A percentile compares a stretch with the other conserved stretches of the same genome.
phyloP scores from a whole-genome alignment of 2,329 filamentous ascomycete genomes.

The Scortechinia acanthostroma region DNA sequence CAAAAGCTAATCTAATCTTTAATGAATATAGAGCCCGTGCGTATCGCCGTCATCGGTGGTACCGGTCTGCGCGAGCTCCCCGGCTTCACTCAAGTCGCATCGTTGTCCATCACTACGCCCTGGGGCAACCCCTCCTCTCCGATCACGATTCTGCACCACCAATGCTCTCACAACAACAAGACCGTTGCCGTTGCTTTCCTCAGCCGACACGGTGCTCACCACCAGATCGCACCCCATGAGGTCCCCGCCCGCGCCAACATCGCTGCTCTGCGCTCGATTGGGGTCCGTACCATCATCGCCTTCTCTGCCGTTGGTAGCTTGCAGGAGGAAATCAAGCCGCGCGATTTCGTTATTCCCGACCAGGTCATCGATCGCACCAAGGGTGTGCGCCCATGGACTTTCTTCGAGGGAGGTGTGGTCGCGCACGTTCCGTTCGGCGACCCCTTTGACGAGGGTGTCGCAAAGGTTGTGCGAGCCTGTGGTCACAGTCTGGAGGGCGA shows the following conservation, averaged over 20 bases:
- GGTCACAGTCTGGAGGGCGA: constrained; percentile 73
- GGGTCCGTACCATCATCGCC: constrained; percentile 83
- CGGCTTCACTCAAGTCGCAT: neutral
- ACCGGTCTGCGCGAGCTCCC: constrained; percentile 1
- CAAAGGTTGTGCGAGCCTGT: constrained; percentile 70
- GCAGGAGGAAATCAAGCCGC: constrained; percentile 84
- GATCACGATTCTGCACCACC: constrained; percentile 1
- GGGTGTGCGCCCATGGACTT: constrained; percentile 87
- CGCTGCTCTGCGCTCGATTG: constrained; percentile 84
- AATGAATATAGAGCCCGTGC: neutral
- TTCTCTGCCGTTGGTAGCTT: constrained; percentile 92
- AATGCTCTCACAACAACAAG: constrained; percentile 33
- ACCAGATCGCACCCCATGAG: constrained; percentile 87
- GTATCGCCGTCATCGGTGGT: neutral
- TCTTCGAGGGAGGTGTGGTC: constrained; percentile 87
- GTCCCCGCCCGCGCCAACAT: constrained; percentile 94
- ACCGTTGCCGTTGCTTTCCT: constrained; percentile 84
- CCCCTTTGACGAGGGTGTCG: constrained; percentile 78
- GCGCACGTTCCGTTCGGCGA: constrained; percentile 93
- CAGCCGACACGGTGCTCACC: constrained; percentile 81
- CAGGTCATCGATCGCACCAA: constrained; percentile 97
- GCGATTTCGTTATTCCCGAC: constrained; percentile 93
- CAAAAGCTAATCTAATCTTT: neutral
- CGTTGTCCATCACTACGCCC: neutral
- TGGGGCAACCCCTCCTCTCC: constrained; percentile 1